Evolutionary conservation across 2,329 filamentous ascomycete species (phyloP).

Genomic region (Curvularia hawaiiensis): DNA sequence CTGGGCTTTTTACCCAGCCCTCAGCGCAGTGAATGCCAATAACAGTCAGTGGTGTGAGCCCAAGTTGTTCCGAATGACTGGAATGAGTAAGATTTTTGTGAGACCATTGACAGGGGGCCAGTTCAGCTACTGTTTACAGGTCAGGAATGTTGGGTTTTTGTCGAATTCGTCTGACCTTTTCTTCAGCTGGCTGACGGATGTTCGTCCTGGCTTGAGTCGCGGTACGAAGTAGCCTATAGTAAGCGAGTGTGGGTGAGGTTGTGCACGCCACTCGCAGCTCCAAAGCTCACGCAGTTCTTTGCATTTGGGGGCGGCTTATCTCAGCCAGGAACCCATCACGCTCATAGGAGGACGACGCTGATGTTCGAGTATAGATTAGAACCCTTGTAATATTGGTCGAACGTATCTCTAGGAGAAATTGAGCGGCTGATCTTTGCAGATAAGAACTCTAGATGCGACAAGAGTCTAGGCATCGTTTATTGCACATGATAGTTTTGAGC

Average conservation of each 20-base stretch:
- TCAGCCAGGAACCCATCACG: background rate
- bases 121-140: background rate
- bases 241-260: background rate
- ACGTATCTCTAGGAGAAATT: background rate
- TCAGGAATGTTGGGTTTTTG: background rate
- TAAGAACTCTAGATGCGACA: background rate
- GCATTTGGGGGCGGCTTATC: constrained; percentile 8
- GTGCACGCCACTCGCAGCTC: background rate
- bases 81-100: background rate
- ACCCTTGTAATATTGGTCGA: constrained; percentile 1
- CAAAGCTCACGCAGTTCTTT: background rate
- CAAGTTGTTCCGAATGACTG: background rate
- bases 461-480: background rate
- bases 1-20: background rate
- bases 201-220: background rate
- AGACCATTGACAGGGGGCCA: background rate
- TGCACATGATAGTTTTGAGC: background rate
- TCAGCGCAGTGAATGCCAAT: background rate
- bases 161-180: background rate
- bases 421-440: constrained; percentile 2
- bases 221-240: background rate
- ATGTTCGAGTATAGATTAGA: constrained; percentile 3
- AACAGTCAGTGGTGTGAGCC: background rate
- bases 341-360: constrained; percentile 3
- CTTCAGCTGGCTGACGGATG: background rate